phyloP scores from a whole-genome alignment of 2,329 filamentous ascomycete genomes.

The Hypoxylon sp. region DNA sequence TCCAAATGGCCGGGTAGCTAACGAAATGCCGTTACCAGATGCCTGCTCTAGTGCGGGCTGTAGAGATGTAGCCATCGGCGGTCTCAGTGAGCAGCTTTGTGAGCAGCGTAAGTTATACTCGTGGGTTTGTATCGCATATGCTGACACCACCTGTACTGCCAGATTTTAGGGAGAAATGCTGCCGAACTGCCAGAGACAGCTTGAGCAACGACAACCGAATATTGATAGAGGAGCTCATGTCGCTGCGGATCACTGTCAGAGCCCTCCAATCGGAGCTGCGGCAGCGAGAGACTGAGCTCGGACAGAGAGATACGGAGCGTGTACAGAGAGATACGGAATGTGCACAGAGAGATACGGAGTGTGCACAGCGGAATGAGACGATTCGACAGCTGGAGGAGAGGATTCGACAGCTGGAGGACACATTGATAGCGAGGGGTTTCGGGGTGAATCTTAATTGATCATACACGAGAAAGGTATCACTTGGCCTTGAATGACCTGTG shows the following conservation, averaged over 20 bases:
- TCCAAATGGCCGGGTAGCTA: neutral
- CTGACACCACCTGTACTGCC: neutral
- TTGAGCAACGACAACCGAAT: neutral
- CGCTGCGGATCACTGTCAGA: no score
- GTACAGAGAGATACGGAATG: neutral
- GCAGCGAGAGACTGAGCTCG: neutral
- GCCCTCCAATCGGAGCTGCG: no score
- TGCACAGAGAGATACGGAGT: neutral
- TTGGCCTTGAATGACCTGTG: neutral
- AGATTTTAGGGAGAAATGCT: neutral
- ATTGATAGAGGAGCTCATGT: neutral
- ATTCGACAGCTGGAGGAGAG: neutral
- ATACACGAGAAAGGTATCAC: neutral
- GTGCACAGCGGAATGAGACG: neutral
- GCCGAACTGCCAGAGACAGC: neutral
- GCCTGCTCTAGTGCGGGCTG: neutral
- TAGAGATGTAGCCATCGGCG: neutral
- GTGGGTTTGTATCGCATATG: neutral
- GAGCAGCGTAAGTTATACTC: neutral
- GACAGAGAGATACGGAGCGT: neutral
- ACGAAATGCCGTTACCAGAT: conserved; percentile 1
- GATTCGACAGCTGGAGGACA: neutral
- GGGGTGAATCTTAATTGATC: neutral
- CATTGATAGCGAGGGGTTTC: neutral
- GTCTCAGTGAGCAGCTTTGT: neutral